Conservation (phyloP, 306 rosid species). For the Corylus avellana region DNA sequence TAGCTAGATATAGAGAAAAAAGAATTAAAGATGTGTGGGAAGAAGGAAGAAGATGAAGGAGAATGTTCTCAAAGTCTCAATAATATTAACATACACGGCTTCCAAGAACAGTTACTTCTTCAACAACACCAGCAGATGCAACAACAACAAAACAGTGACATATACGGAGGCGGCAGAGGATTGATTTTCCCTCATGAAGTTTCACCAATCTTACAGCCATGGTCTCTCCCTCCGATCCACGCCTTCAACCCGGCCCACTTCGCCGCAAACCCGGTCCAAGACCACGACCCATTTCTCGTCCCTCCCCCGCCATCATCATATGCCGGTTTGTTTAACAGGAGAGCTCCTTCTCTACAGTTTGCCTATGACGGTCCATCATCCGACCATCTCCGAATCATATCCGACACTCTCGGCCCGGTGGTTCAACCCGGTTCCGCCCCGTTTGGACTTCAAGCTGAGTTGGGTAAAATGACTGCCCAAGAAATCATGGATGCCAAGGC, state of each 20-base stretch:
- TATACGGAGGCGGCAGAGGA: constrained; percentile 43
- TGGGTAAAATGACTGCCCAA: constrained; percentile 80
- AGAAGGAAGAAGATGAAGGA: constrained; percentile 60
- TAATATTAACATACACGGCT: constrained; percentile 58
- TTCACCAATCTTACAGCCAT: constrained; percentile 62
- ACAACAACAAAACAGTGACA: constrained; percentile 32
- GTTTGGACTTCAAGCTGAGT: constrained; percentile 81
- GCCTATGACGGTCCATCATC: constrained; percentile 67
- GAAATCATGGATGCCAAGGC: constrained; percentile 97
- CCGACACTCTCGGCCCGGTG: constrained; percentile 67
- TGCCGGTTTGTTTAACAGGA: constrained; percentile 54
- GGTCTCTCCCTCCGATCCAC: constrained; percentile 69
- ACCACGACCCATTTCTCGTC: constrained; percentile 54
- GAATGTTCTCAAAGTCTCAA: constrained; percentile 55
- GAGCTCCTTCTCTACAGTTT: constrained; percentile 70
- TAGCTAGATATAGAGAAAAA: neutral
- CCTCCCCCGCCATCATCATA: constrained; percentile 58
- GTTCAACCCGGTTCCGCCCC: constrained; percentile 63
- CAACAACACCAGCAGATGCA: constrained; percentile 63
- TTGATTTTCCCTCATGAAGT: constrained; percentile 48
- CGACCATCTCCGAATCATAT: constrained; percentile 69
- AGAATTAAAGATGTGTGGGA: constrained; percentile 48
- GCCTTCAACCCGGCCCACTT: constrained; percentile 49
- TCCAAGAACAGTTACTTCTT: constrained; percentile 62
- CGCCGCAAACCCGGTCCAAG: constrained; percentile 36